Percentiles rank a stretch among this genome's conserved stretches.
These are phyloP conservation scores for Amborella trichopoda DNA, from an alignment of 164 flowering plant genomes.

Conservation along the genomic window DNA sequence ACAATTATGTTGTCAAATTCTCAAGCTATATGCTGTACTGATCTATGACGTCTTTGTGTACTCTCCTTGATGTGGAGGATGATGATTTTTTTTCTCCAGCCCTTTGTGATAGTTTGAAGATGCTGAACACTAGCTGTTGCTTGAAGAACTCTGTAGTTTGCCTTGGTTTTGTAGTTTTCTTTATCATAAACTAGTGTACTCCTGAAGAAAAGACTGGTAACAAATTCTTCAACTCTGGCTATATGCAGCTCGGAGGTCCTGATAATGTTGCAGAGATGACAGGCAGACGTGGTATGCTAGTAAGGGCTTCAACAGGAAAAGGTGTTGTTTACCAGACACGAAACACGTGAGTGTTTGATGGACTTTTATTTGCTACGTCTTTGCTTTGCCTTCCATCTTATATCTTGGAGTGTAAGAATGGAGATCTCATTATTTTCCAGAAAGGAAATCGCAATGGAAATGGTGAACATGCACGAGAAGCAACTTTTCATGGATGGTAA, in stretches of 20 bases:
- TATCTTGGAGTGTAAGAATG: background rate
- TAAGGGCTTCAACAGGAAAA: constrained; percentile 80
- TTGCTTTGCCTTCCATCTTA: background rate
- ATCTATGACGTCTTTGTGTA: no score
- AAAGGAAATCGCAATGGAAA: constrained; percentile 92
- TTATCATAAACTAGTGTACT: no score
- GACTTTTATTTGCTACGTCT: constrained; percentile 1
- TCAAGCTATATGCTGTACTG: no score
- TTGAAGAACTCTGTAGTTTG: no score
- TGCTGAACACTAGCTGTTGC: no score
- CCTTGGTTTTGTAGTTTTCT: no score
- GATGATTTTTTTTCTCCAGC: no score
- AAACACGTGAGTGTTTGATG: constrained; percentile 68
- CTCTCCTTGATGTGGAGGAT: no score
- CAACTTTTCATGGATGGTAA: constrained; percentile 93
- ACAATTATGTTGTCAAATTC: no score
- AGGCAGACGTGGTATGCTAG: constrained; percentile 95
- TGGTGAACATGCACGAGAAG: constrained; percentile 98
- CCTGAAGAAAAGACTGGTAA: no score
- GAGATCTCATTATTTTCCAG: constrained; percentile 25
- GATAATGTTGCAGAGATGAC: constrained; percentile 96
- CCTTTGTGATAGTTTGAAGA: no score
- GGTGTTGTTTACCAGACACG: constrained; percentile 95
- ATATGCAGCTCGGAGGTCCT: constrained; percentile 93
- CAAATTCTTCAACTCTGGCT: no score